These are phyloP conservation scores for Macrocybe gigantea DNA, from an alignment of 768 basidiomycete species.

Conservation along the genomic window DNA sequence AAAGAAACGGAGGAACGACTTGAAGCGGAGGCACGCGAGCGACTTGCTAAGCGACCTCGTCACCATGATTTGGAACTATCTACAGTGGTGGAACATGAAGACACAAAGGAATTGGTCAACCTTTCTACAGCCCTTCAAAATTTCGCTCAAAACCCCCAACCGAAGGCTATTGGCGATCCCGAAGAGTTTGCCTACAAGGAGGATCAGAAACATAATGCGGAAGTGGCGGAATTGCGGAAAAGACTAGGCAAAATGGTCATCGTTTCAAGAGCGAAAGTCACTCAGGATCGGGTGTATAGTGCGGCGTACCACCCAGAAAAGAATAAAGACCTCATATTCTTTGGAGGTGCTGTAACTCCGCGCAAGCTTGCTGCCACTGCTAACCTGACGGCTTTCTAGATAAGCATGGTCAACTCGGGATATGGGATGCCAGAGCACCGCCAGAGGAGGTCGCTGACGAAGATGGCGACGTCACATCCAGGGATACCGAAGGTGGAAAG, in stretches of 20 bases:
- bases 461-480: conserved; percentile 40
- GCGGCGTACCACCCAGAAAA: conserved; percentile 78
- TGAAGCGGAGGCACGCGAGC: conserved; percentile 55
- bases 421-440: conserved; percentile 80
- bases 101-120: conserved; percentile 36
- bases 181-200: conserved; percentile 49
- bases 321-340: conserved; percentile 80
- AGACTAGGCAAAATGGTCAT: conserved; percentile 53
- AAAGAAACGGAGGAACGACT: conserved; percentile 59
- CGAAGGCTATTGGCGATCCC: conserved; percentile 35
- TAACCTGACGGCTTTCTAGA: conserved; percentile 35
- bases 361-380: neutral
- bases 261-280: conserved; percentile 78
- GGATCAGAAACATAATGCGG: conserved; percentile 39
- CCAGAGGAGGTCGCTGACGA: conserved; percentile 62
- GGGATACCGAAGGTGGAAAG: conserved; percentile 57
- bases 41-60: conserved; percentile 63
- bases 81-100: conserved; percentile 48
- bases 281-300: conserved; percentile 67
- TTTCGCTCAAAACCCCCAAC: conserved; percentile 27
- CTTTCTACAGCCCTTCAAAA: conserved; percentile 40
- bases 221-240: conserved; percentile 48
- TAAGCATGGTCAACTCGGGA: conserved; percentile 77
- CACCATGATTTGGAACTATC: conserved; percentile 58
- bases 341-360: conserved; percentile 50